Evolutionary conservation across 192 early-diverging fungal species (phyloP), one percentile per base, ranked within the genome.

Genomic region (Entomortierella chlamydospora): DNA sequence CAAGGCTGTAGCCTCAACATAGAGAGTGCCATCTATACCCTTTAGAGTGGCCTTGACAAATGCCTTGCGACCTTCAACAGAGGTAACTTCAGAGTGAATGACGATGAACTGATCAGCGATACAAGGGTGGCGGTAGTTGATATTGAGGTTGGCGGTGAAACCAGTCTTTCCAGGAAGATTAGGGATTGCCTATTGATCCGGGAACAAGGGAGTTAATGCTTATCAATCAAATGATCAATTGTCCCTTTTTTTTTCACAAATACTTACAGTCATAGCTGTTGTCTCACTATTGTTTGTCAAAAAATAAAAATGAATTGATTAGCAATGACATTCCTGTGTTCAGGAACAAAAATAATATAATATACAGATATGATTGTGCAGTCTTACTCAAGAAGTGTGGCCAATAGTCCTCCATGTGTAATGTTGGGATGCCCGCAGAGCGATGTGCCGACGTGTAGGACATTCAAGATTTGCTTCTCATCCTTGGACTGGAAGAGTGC

Each of bases 381-480:
- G n/a, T n/a, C n/a, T n/a, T n/a, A n/a, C n/a, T n/a, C 34, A 37
- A 37, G 34, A 7, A 94, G 56, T 1, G 92, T 93, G 0, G 92
- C 92, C 45, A 90, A 84, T 10, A 93, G 82, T 34, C 91, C 93
- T 41, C 95, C 95, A 66, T 96, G 95, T 45, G 90, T 84, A 57
- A 96, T 94, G 45, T 87, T 88, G 23, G 89, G 84, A 76, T 96
- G 95, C 11, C 95, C 93, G 33, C 91, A 94, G 23, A 95, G 72
- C 0, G 84, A 64, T 13, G 81, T 84, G 10, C 95, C 95, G 28
- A 95, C 58, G 73, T 96, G 93, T 20, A 89, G 33, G 2, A 95
- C 73, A 5, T 60, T 71, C 3, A 85, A 49, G 18, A 84, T 67
- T 13, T 56, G 68, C 10, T 65, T 73, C 52, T 78, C 65, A 42